Percentiles rank a stretch among this genome's conserved stretches.
phyloP scores from a whole-genome alignment of 257 asterid species.

The Salvia splendens region DNA sequence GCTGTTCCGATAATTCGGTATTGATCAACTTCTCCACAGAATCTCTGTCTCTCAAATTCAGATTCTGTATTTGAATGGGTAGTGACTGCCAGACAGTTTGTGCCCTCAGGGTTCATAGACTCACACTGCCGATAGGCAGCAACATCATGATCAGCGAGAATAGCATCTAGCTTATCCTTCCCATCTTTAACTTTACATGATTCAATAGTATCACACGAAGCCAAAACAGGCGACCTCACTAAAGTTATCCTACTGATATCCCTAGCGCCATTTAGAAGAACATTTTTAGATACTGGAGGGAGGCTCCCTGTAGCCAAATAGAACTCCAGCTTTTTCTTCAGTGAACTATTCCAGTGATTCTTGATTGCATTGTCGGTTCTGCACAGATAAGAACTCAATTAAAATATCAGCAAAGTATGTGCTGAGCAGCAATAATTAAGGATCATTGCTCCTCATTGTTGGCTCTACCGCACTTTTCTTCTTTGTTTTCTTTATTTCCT shows the following conservation, averaged over 20 bases:
- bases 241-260: constrained; percentile 43
- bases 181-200: constrained; percentile 44
- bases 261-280: constrained; percentile 44
- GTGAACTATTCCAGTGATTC: constrained; percentile 99
- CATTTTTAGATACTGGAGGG: constrained; percentile 63
- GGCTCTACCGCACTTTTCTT: background rate
- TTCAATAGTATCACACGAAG: constrained; percentile 49
- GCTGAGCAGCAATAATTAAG: background rate
- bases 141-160: constrained; percentile 34
- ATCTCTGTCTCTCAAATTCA: constrained; percentile 33
- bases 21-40: constrained; percentile 38
- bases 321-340: constrained; percentile 90
- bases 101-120: constrained; percentile 41
- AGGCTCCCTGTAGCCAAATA: constrained; percentile 88
- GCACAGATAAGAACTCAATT: constrained; percentile 38
- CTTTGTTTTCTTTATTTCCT: background rate
- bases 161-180: constrained; percentile 42
- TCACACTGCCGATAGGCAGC: constrained; percentile 40
- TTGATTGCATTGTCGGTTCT: constrained; percentile 97
- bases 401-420: constrained; percentile 11
- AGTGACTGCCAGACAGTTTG: constrained; percentile 39
- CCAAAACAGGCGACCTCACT: constrained; percentile 35
- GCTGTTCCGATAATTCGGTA: constrained; percentile 42
- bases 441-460: background rate
- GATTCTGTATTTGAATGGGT: constrained; percentile 37